A percentile compares a stretch with the other conserved stretches of the same genome.
Conservation (phyloP, 805 yeast species). For the Clavispora asparagi region DNA sequence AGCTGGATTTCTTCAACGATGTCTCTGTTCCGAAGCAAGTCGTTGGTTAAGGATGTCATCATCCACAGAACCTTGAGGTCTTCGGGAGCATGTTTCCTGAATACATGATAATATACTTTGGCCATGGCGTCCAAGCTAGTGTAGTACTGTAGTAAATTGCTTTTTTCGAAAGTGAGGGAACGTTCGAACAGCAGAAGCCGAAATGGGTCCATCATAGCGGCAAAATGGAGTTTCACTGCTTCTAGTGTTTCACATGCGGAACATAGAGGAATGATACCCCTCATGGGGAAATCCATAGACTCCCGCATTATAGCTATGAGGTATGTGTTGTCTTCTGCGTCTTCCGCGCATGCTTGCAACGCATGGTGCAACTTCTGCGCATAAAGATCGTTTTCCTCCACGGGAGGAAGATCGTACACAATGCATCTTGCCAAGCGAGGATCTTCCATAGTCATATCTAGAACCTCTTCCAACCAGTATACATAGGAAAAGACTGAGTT, state of each 20-base stretch:
- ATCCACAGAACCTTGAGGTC: conserved; percentile 1
- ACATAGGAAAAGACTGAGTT: conserved; percentile 1
- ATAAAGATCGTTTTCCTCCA: not conserved
- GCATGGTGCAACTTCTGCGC: not conserved
- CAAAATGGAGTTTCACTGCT: not conserved
- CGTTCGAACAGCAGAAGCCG: not conserved
- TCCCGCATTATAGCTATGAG: not conserved
- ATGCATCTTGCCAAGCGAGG: not conserved
- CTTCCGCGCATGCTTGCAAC: not conserved
- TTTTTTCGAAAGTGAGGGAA: not conserved
- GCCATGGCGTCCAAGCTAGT: not conserved
- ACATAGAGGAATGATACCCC: not conserved
- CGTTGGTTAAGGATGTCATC: conserved; percentile 1
- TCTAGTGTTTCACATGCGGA: not conserved
- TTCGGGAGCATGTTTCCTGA: not conserved
- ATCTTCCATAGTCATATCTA: not conserved
- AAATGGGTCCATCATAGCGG: not conserved
- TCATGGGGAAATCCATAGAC: not conserved
- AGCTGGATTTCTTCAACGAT: not conserved
- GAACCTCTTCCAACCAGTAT: not conserved
- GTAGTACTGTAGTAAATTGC: not conserved
- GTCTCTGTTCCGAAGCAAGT: not conserved
- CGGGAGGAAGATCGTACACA: not conserved
- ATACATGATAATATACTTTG: not conserved
- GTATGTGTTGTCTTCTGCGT: not conserved